These are phyloP conservation scores for Ogataea kodamae DNA, from an alignment of 805 yeast species.

Conservation along the genomic window DNA sequence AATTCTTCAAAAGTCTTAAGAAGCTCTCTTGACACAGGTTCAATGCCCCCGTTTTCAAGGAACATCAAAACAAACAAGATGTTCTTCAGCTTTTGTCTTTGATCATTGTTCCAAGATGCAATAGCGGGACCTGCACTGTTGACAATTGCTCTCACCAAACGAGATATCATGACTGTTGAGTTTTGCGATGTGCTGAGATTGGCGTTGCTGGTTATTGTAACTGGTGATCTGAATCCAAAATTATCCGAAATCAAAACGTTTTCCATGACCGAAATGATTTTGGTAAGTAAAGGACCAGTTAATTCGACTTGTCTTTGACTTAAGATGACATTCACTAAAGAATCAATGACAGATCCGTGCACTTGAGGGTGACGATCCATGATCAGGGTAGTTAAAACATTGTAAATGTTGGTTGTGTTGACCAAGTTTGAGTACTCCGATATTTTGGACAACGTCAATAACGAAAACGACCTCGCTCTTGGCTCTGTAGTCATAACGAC, in stretches of 20 bases:
- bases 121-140: conserved; percentile 59
- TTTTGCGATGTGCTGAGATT: conserved; percentile 40
- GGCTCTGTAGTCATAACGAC: conserved; percentile 69
- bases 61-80: conserved; percentile 38
- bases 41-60: conserved; percentile 32
- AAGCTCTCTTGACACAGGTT: conserved; percentile 36
- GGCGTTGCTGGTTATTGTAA: conserved; percentile 47
- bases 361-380: conserved; percentile 85
- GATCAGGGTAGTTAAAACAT: conserved; percentile 56
- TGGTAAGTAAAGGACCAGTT: conserved; percentile 36
- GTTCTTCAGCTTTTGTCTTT: conserved; percentile 35
- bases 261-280: conserved; percentile 40
- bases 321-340: conserved; percentile 54
- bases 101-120: conserved; percentile 28
- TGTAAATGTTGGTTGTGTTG: conserved; percentile 46
- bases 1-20: conserved; percentile 44
- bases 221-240: conserved; percentile 44
- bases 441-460: conserved; percentile 39
- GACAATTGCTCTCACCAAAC: conserved; percentile 43
- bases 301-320: conserved; percentile 39
- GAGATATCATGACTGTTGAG: conserved; percentile 42
- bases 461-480: conserved; percentile 54
- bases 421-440: conserved; percentile 24
- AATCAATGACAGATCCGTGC: conserved; percentile 66
- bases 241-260: conserved; percentile 42